Evolutionary conservation across 2,329 filamentous ascomycete genomes (phyloP), one percentile per base, ranked within the genome.

Genomic region (Remersonia thermophila): DNA sequence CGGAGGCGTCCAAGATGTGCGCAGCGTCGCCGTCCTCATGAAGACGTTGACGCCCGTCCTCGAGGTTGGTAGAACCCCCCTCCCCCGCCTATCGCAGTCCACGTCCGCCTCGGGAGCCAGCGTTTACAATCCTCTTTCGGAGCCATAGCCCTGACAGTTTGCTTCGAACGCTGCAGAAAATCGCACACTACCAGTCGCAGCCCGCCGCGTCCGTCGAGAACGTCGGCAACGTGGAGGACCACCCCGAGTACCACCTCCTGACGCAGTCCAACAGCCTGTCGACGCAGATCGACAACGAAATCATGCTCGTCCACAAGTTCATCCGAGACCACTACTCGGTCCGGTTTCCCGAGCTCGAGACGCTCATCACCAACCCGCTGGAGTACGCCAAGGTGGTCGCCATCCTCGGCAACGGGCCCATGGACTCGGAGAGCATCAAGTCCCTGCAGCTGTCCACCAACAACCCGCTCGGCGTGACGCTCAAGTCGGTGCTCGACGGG

Each of bases 321-420:
- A 85, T 95, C 41, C 77, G 89, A 52, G 91, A 98, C 52, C 85
- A 95, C 60, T 98, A 98, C 62, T 94, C 87, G 8, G 71, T 82
- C 13, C 77, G 89, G 42, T 98, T 96, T 52, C 89, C 91, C 0
- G 89, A 95, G 59, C 73, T 98, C 28, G 91, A 98, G 58, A 72
- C 72, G 14, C 73, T 98, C 25, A 80, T 98, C 41, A 85, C 83
- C 39, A 94, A 89, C 51, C 86, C 91, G 1, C 70, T 96, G 34
- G 85, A 95, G 55, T 98, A 95, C 61, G 86, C 89, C 18, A 94
- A 93, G 63, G 84, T 91, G 0, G 91, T 96, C 7, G 79, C 84
- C 3, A 93, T 96, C 46, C 73, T 98, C 43, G 82, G 84, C 48
- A 96, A 96, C 61, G 85, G 85, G 0, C 86, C 91, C 11, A 73